These are phyloP conservation scores for Ceriops tagal DNA, from an alignment of 345 rosid species.

Conservation along the genomic window DNA sequence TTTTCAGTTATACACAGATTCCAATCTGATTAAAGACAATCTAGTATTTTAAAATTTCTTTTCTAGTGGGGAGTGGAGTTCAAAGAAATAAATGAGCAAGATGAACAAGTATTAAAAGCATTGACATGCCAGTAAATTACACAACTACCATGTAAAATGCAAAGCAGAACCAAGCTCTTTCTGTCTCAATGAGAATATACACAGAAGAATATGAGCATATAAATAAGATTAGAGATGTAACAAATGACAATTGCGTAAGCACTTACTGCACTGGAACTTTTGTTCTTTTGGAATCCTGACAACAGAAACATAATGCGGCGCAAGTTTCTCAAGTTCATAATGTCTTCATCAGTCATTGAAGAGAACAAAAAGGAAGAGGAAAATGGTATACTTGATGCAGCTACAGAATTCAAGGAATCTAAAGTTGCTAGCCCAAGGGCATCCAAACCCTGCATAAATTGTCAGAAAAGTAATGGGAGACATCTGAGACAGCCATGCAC, in stretches of 20 bases:
- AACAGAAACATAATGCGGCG: conserved; percentile 60
- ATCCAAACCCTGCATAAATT: conserved; percentile 69
- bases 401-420: conserved; percentile 55
- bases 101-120: no score
- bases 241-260: not conserved
- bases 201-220: no score
- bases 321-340: conserved; percentile 62
- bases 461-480: conserved; percentile 13
- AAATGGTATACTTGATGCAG: conserved; percentile 46
- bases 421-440: conserved; percentile 80
- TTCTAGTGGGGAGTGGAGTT: no score
- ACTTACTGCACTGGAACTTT: conserved; percentile 39
- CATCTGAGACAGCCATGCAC: not conserved
- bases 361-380: conserved; percentile 36
- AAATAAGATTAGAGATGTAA: no score
- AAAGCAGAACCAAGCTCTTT: no score
- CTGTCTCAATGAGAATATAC: no score
- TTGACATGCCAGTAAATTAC: no score
- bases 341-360: conserved; percentile 71
- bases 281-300: conserved; percentile 43
- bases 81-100: no score
- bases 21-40: no score
- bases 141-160: no score
- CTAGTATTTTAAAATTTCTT: no score
- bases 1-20: no score